A percentile compares a stretch with the other conserved stretches of the same genome.
These are phyloP conservation scores for Didymosphaeria variabile DNA, from an alignment of 2,329 filamentous ascomycete genomes.

Conservation along the genomic window DNA sequence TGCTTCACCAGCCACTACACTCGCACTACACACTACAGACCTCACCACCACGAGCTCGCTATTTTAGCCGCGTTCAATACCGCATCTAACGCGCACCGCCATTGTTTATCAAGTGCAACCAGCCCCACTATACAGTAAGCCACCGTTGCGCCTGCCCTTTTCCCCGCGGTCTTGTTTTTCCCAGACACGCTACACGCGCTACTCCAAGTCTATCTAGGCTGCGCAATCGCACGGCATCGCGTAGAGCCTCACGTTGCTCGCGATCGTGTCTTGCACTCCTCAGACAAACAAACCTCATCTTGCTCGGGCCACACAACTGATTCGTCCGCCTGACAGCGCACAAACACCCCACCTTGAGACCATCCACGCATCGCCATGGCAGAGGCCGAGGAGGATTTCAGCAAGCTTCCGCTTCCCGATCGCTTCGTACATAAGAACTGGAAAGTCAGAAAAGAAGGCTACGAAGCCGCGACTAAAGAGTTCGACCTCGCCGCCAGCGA, in stretches of 20 bases:
- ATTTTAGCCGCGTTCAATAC: not conserved
- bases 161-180: conserved; percentile 1
- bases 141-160: not conserved
- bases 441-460: conserved; percentile 96
- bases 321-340: not conserved
- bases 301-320: not conserved
- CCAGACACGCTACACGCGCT: conserved; percentile 5
- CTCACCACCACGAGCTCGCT: conserved; percentile 16
- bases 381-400: conserved; percentile 82
- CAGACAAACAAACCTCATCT: not conserved
- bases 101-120: not conserved
- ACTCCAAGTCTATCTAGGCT: not conserved
- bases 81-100: not conserved
- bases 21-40: conserved; percentile 5
- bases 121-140: conserved; percentile 5
- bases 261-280: not conserved
- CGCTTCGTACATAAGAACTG: conserved; percentile 91
- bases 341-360: conserved; percentile 20
- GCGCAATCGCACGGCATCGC: conserved; percentile 1
- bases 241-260: not conserved
- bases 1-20: conserved; percentile 9
- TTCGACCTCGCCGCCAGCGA: conserved; percentile 89
- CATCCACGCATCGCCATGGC: conserved; percentile 66
- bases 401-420: conserved; percentile 78
- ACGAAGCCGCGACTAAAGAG: conserved; percentile 88